Evolutionary conservation across 1,139 yeast genomes (phyloP), one percentile per base, ranked within the genome.

Genomic region (Suhomyces terraborum): DNA sequence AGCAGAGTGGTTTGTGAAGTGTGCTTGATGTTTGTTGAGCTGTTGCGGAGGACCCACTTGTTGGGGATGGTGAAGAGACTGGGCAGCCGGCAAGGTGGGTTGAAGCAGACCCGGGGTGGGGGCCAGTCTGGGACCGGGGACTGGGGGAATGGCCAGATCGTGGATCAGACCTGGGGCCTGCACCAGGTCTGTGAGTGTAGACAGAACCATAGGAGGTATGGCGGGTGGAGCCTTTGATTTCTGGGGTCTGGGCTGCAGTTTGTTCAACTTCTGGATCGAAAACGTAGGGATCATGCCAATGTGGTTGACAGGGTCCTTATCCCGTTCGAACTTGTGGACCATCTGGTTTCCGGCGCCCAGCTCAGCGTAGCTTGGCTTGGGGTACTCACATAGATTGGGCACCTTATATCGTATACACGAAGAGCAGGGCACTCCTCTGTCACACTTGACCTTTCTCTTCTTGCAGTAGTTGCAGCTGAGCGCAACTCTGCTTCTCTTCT

Each of bases 311-410:
- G 38, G 35, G 8, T 37, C 38, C 17, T 16, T 20, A 12, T 28
- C 35, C 6, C 16, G 20, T 17, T 24, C 20, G 12, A 33, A 8
- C 13, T 32, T 33, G 8, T 40, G 19, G 3, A 18, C 31, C n/a
- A 29, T 14, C 23, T 19, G 32, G 14, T 13, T 21, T 8, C 23
- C 14, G 8, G 21, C 20, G 8, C 27, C 28, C 33, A 19, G 35
- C 6, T 35, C 41, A 5, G 41, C 43, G 59, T 58, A 55, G 16
- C 38, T 35, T 9, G 54, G 51, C 20, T 58, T 61, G 7, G 64
- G 59, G 46, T 68, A 70, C 9, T 54, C 59, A 53, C 77, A 71
- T 3, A 50, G 38, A 7, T 51, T 48, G 5, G 54, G 55, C 13
- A 56, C 58, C 27, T 55, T 53, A 32, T 55, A 51, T 25, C 50